Evolutionary conservation across 495 filamentous ascomycete species (phyloP).

Genomic region (Parathielavia appendiculata): DNA sequence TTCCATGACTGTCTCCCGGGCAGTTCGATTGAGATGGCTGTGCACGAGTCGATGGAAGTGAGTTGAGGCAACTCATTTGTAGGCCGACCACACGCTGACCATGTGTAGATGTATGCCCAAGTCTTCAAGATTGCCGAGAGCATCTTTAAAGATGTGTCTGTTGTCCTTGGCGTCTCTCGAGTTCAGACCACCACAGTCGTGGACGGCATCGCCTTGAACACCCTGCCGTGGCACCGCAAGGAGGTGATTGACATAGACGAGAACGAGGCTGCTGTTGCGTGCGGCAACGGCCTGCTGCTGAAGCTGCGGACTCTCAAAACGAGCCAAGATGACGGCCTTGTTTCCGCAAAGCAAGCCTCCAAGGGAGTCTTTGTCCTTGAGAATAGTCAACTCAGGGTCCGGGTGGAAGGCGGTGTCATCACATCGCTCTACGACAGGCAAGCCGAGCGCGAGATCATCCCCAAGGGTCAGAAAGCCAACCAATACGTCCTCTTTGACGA

Average conservation of each 20-base stretch:
- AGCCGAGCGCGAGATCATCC: slow-evolving; percentile 68
- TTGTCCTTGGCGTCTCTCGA: slow-evolving; percentile 56
- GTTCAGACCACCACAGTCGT: slow-evolving; percentile 31
- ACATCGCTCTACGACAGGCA: slow-evolving; percentile 73
- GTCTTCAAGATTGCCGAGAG: slow-evolving; percentile 72
- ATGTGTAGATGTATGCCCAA: slow-evolving; percentile 61
- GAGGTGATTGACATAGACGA: slow-evolving; percentile 62
- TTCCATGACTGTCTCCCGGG: slow-evolving; percentile 97
- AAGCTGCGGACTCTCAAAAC: slow-evolving; percentile 47
- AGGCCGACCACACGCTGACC: slow-evolving; percentile 3
- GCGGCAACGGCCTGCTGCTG: slow-evolving; percentile 45
- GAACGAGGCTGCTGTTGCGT: slow-evolving; percentile 41
- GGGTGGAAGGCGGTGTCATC: slow-evolving; percentile 68
- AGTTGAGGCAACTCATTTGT: slow-evolving; percentile 2
- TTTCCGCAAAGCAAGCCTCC: slow-evolving; percentile 58
- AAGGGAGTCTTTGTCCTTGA: slow-evolving; percentile 70
- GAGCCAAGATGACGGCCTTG: slow-evolving; percentile 39
- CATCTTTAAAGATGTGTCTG: slow-evolving; percentile 62
- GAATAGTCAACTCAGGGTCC: slow-evolving; percentile 67
- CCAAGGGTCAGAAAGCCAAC: slow-evolving; percentile 74
- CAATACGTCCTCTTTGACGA: slow-evolving; percentile 96
- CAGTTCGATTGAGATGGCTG: slow-evolving; percentile 95
- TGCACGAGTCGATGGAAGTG: slow-evolving; percentile 82
- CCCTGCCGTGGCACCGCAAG: slow-evolving; percentile 73
- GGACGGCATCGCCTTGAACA: slow-evolving; percentile 63